Evolutionary conservation across 257 asterid species (phyloP).

Genomic region (Solanum arcanum): DNA sequence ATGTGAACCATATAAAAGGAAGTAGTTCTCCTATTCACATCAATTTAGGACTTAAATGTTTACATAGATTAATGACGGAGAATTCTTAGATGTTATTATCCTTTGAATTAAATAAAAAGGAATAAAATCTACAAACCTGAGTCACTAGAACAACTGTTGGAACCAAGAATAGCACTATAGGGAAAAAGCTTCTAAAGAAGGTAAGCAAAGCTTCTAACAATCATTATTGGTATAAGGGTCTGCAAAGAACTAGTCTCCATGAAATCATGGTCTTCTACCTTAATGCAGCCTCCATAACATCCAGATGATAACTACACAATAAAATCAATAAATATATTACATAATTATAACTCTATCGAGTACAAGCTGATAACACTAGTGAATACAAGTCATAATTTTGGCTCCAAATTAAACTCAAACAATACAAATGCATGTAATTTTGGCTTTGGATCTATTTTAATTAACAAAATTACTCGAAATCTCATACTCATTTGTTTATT

Average conservation of each 20-base stretch:
- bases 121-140: conserved; percentile 20
- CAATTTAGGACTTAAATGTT: too few species aligned
- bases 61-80: too few species aligned
- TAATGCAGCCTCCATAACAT: conserved; percentile 59
- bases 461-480: too few species aligned
- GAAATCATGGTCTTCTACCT: conserved; percentile 57
- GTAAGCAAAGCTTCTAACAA: not conserved
- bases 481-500: too few species aligned
- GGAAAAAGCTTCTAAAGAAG: conserved; percentile 46
- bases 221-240: conserved; percentile 72
- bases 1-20: too few species aligned
- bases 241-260: conserved; percentile 78
- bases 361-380: too few species aligned
- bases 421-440: too few species aligned
- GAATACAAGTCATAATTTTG: too few species aligned
- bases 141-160: conserved; percentile 64
- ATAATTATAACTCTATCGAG: not conserved
- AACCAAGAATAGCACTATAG: conserved; percentile 60
- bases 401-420: too few species aligned
- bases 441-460: too few species aligned
- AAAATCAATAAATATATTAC: not conserved
- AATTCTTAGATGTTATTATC: too few species aligned
- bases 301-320: conserved; percentile 56
- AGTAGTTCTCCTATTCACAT: too few species aligned
- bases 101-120: not conserved